Evolutionary conservation across 2,329 filamentous ascomycete species (phyloP), one percentile per base, ranked within the genome.

Genomic region (Pyricularia grisea): DNA sequence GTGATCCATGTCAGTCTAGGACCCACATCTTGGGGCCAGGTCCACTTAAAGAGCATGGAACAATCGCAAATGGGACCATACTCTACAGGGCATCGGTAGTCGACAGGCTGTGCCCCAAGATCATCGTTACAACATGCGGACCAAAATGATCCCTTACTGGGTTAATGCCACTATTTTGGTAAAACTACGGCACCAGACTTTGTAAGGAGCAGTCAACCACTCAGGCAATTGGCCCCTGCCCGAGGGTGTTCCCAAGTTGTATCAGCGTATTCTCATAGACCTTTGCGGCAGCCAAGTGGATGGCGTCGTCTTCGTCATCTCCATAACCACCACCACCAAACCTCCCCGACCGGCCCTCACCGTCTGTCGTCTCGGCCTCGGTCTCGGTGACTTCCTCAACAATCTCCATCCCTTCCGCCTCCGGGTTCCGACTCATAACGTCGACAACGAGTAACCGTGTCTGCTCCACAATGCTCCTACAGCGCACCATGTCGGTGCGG

Each of bases 211-310:
- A n/a, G 10, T 17, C 12, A 30, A 12, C 64, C 63, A 4, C 28
- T 68, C 30, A 68, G 27, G 60, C 33, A 31, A 63, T 68, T 7
- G 33, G 55, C 3, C 68, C 74, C 65, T 81, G 81, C 17, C 86
- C 89, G 31, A 95, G 78, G 12, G 86, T 83, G 74, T 90, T 88
- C 0, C 91, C 92, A 17, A 97, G 78, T 75, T 91, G 85, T 58
- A 92, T 85, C 72, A 97, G 86, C 0, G 92, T 95, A 73, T 85
- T 85, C 77, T 95, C 92, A 79, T 95, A 97, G 1, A 96, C 88
- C 71, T 85, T 85, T 0, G 89, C 92, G 67, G 91, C 87, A 72
- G 91, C 89, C 84, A 94, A 88, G 72, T 91, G 84, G 73, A 87
- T 75, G 42, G 75, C 74, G 1, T 80, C 79, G 3, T 80, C 77